Conservation (phyloP, 176 grass and related monocot species). For the Triticum turgidum region DNA sequence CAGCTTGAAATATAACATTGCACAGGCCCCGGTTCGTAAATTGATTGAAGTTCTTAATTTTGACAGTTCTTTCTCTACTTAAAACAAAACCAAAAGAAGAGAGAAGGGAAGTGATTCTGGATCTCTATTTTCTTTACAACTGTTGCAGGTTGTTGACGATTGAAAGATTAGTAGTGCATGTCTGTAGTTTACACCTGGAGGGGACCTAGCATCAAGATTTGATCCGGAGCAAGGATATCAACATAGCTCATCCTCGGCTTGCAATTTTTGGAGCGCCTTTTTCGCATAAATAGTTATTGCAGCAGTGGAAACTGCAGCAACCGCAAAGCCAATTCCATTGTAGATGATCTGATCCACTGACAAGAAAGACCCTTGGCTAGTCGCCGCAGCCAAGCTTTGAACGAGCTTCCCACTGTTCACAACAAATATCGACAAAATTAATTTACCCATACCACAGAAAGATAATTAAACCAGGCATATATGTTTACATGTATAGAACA, state of each 20-base stretch:
- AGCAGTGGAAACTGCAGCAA: constrained; percentile 82
- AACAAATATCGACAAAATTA: constrained; percentile 32
- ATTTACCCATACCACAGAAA: not conserved
- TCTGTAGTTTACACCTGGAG: constrained; percentile 38
- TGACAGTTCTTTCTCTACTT: constrained; percentile 21
- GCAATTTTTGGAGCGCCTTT: constrained; percentile 82
- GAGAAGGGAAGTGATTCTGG: constrained; percentile 1
- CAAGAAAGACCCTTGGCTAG: constrained; percentile 77
- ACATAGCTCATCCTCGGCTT: constrained; percentile 70
- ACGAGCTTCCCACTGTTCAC: constrained; percentile 74
- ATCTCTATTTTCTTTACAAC: constrained; percentile 57
- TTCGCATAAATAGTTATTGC: constrained; percentile 97
- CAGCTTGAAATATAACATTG: constrained; percentile 47
- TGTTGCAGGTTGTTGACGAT: constrained; percentile 34
- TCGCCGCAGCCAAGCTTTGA: constrained; percentile 81
- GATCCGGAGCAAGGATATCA: constrained; percentile 20
- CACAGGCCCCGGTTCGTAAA: constrained; percentile 22
- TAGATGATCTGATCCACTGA: constrained; percentile 89
- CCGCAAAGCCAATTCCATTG: constrained; percentile 72
- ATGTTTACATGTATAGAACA: constrained; percentile 10
- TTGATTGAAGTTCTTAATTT: constrained; percentile 1
- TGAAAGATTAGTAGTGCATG: constrained; percentile 42
- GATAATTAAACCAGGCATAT: constrained; percentile 9
- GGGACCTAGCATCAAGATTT: constrained; percentile 22
- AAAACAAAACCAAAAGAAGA: constrained; percentile 14